These are phyloP conservation scores for Bromus sterilis DNA, from an alignment of 176 grass and related monocot genomes.

Conservation along the genomic window DNA sequence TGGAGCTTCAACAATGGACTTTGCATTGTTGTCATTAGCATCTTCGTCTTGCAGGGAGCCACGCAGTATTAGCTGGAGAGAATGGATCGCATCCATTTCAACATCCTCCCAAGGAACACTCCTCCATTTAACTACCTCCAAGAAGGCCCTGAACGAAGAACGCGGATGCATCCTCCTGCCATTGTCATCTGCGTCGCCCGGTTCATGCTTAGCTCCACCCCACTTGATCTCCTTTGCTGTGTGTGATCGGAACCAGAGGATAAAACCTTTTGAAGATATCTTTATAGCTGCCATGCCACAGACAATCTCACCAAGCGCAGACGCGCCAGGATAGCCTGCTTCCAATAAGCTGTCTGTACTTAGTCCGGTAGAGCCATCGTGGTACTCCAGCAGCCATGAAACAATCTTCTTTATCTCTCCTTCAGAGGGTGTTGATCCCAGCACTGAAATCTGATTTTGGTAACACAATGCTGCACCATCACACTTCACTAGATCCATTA, in stretches of 20 bases:
- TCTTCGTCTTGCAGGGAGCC: constrained; percentile 72
- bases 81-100: constrained; percentile 99
- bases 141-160: constrained; percentile 92
- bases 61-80: constrained; percentile 87
- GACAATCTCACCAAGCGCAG: constrained; percentile 58
- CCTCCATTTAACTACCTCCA: constrained; percentile 92
- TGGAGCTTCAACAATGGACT: constrained; percentile 59
- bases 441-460: constrained; percentile 68
- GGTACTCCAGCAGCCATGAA: constrained; percentile 64
- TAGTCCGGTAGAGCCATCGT: constrained; percentile 81
- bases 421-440: constrained; percentile 54
- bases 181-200: constrained; percentile 47
- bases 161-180: constrained; percentile 80
- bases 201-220: constrained; percentile 88
- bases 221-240: constrained; percentile 94
- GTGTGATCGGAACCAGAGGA: constrained; percentile 89
- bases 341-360: constrained; percentile 89
- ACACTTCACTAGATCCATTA: constrained; percentile 88
- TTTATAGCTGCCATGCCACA: constrained; percentile 96
- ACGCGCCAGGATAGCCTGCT: constrained; percentile 73
- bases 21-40: constrained; percentile 42
- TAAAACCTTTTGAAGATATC: constrained; percentile 80
- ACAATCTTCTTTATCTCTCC: constrained; percentile 69
- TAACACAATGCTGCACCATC: constrained; percentile 78
- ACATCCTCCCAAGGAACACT: constrained; percentile 98